Evolutionary conservation across 139 green algal genomes (phyloP), one percentile per base, ranked within the genome.

Genomic region (Pseudopediastrum boryanum): DNA sequence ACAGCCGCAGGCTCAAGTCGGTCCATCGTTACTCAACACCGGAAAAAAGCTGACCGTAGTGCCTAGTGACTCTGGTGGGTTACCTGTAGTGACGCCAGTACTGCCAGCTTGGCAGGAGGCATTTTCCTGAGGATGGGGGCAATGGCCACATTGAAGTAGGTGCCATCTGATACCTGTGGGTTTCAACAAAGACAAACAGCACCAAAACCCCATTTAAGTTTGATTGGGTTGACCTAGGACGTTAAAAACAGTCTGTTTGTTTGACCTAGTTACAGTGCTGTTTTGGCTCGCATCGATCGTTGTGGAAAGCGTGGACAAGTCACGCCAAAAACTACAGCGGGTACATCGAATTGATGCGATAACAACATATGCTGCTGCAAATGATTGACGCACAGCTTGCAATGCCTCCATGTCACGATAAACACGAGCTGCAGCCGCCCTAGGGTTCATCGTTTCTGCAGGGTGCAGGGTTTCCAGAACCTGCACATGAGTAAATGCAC

Each of bases 131-230:
- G 48, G 48, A 82, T 75, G 25, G 75, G 75, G 21, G 64, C 61
- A 43, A 82, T 75, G 4, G 75, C 63, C 64, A 68, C 9, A 29
- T 75, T 75, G 64, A 82, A 82, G 75, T 68, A 75, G 23, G 36
- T 35, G 1, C 64, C 25, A 31, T 82, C 75, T 16, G n/a, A 29
- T 6, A 70, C 61, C 54, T 64, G 54, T 58, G 48, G 16, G 48
- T 58, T 58, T 58, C 16, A 19, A 19, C 48, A 19, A 19, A n/a
- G 16, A n/a, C 19, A 19, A 19, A 19, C 19, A 19, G 48, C 19
- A n/a, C 19, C 19, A n/a, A 19, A n/a, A n/a, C 19, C 13, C 16
- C 19, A n/a, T 58, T 16, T 58, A n/a, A 19, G 48, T 16, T 19
- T 58, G 48, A n/a, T 58, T 58, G 19, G 48, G 48, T 58, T 16